Percentiles rank a stretch among this genome's conserved stretches.
These are phyloP conservation scores for Suillus luteus DNA, from an alignment of 768 basidiomycete species.

Conservation along the genomic window DNA sequence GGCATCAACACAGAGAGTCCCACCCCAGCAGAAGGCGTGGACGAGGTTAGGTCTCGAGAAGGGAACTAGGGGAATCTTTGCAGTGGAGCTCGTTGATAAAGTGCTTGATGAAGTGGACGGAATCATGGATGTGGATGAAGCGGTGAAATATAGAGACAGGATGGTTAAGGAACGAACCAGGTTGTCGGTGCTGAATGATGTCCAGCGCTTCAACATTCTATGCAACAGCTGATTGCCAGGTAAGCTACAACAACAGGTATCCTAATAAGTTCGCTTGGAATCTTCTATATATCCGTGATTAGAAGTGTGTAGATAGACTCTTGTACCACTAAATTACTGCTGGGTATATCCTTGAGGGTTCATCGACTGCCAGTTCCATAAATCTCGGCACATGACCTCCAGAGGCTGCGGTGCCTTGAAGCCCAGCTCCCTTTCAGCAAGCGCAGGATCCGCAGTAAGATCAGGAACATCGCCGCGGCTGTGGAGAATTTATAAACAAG, in stretches of 20 bases:
- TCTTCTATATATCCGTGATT: constrained; percentile 22
- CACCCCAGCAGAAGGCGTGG: constrained; percentile 55
- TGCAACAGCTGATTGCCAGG: constrained; percentile 38
- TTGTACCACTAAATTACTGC: constrained; percentile 20
- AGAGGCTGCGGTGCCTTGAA: constrained; percentile 83
- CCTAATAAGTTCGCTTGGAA: constrained; percentile 2
- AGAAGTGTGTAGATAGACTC: constrained; percentile 22
- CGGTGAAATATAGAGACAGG: constrained; percentile 32
- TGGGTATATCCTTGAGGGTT: constrained; percentile 76
- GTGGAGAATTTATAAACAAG: constrained; percentile 13
- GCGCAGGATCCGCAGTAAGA: constrained; percentile 87
- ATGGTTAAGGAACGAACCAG: constrained; percentile 36
- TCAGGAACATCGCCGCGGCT: constrained; percentile 96
- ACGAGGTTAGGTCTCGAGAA: constrained; percentile 37
- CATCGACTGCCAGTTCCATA: constrained; percentile 99
- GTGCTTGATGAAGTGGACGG: constrained; percentile 43
- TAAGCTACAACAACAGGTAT: constrained; percentile 3
- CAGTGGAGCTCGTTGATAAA: constrained; percentile 43
- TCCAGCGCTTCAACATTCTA: constrained; percentile 51
- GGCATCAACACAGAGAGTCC: constrained; percentile 44
- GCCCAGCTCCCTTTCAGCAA: constrained; percentile 91
- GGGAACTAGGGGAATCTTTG: constrained; percentile 7
- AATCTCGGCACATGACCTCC: constrained; percentile 91
- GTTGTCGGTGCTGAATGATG: constrained; percentile 44
- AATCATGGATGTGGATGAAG: constrained; percentile 41